Conservation (phyloP, 805 yeast species). For the Myxozyma geophila region DNA sequence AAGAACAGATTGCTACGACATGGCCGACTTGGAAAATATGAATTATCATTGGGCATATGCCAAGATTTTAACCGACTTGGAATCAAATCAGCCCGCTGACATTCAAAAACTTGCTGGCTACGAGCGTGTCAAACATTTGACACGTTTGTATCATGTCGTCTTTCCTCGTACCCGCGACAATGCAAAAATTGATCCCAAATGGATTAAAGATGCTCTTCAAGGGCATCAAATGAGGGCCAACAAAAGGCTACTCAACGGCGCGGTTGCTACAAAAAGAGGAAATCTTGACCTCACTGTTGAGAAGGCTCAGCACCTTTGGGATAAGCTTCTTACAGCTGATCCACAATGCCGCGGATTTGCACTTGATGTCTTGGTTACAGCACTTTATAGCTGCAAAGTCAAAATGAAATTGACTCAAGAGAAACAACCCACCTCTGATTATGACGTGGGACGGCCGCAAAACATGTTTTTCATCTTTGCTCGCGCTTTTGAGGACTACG, state of each 20-base stretch:
- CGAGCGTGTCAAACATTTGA: not conserved
- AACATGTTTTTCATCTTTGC: constrained; percentile 2
- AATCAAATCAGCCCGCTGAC: not conserved
- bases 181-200: not conserved
- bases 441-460: not conserved
- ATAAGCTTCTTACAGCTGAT: not conserved
- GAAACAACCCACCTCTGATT: not conserved
- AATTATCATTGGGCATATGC: not conserved
- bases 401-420: not conserved
- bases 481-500: not conserved
- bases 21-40: not conserved
- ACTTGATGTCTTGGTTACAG: not conserved
- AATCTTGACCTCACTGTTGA: not conserved
- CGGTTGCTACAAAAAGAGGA: not conserved
- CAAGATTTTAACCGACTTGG: not conserved
- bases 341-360: not conserved
- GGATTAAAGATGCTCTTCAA: not conserved
- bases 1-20: not conserved
- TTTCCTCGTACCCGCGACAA: not conserved
- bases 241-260: not conserved
- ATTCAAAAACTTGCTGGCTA: not conserved
- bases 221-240: not conserved
- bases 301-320: not conserved
- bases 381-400: not conserved
- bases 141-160: not conserved